Conservation (phyloP, 2,329 filamentous ascomycete species). For the Tolypocladium album region DNA sequence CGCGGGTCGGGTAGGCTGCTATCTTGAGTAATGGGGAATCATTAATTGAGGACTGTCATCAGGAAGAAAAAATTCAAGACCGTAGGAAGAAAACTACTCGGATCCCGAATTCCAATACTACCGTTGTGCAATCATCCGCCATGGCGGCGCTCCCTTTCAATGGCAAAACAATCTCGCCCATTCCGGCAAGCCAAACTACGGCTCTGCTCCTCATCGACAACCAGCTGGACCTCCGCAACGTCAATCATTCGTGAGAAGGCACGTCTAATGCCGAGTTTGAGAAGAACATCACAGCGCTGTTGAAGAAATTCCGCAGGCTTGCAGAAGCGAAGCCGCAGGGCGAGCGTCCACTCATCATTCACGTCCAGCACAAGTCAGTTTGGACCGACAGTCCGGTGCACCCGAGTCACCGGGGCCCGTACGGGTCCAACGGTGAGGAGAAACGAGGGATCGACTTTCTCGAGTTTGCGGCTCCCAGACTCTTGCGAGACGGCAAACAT, state of each 20-base stretch:
- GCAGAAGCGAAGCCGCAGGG: neutral
- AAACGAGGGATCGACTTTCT: slow-evolving; percentile 5
- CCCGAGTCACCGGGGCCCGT: slow-evolving; percentile 2
- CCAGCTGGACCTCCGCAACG: neutral
- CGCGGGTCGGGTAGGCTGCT: neutral
- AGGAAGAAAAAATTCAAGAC: neutral
- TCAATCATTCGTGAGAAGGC: neutral
- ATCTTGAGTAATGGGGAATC: neutral
- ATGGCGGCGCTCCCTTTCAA: neutral
- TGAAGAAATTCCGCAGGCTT: slow-evolving; percentile 1
- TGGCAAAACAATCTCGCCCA: neutral
- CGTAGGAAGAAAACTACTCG: neutral
- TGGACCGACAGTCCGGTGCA: slow-evolving; percentile 4
- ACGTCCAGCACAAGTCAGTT: slow-evolving; percentile 5
- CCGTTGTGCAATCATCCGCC: neutral
- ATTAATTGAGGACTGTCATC: neutral
- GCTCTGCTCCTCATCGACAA: neutral
- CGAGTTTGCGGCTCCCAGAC: slow-evolving; percentile 4
- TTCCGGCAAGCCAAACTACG: neutral
- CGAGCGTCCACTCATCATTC: slow-evolving; percentile 3
- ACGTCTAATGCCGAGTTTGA: neutral
- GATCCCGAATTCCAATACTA: too few relatives aligned
- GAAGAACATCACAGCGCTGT: slow-evolving; percentile 1
- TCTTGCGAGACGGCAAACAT: neutral
- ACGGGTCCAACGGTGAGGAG: slow-evolving; percentile 3